Evolutionary conservation across 2,329 filamentous ascomycete genomes (phyloP), one percentile per base, ranked within the genome.

Genomic region (Hypoxylon sp.): DNA sequence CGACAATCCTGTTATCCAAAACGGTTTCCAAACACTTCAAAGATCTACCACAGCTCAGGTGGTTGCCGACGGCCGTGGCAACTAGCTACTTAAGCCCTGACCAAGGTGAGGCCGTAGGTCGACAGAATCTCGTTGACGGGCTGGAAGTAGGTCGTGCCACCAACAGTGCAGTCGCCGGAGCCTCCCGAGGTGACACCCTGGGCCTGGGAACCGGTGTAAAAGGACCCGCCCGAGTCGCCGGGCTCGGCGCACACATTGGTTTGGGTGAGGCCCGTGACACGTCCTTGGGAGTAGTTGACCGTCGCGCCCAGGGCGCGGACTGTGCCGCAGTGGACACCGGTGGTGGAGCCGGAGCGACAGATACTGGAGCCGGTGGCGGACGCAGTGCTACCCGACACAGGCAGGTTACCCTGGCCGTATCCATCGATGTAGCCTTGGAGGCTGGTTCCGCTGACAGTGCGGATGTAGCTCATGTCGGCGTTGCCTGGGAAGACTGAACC

Each of bases 101-200:
- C 72, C 51, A 78, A 71, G 25, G 74, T 75, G 50, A 78, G 76
- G 63, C 76, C 71, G 73, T 80, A 81, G 66, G 76, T 78, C 41
- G 79, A 80, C 41, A 81, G 74, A 56, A 81, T 81, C 74, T 79
- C 76, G 70, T 80, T 80, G 49, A 81, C 78, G 63, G 80, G 80
- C 75, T 81, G 80, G 78, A 81, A 81, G 75, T 79, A 81, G 67
- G 79, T 81, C 0, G 59, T 74, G 36, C 80, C 79, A 61, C 80
- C 80, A 32, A 36, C 45, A n/a, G 38, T 52, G 77, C 80, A 81
- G 78, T 80, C 63, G 49, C 80, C 80, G 55, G 75, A 79, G 70
- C 80, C 80, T 73, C 80, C 80, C 1, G 80, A 81, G 70, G 79
- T 80, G 69, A 81, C 79, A 74, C 80, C 80, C 76, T 81, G 80